Base-by-base conservation (phyloP, 2,329 filamentous ascomycete species). In the Diaporthe vexans region DNA sequence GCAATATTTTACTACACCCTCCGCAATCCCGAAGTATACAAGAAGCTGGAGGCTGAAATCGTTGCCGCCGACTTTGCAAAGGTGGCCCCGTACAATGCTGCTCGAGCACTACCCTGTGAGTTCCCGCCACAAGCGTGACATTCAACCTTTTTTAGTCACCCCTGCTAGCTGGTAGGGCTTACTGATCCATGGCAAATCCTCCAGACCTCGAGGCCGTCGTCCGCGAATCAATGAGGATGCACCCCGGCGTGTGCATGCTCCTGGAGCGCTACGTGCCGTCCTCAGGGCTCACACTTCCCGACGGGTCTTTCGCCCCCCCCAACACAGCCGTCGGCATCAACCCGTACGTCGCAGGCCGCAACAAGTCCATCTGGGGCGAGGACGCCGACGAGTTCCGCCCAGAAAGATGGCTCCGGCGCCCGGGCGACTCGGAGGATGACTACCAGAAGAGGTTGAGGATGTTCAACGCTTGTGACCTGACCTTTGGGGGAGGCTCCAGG, bases 231-330 rank as follows among this genome's bases (percentile, higher is more conserved):
- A 80, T 87, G 76, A 84, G 88, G 4, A 79, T 89, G 15, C 86
- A 89, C 76, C 87, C 88, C 0, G 83, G 82, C 2, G 81, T 89
- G 3, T 85, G 83, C 13, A 83, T 89, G 76, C 78, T 85, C 5
- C 81, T 90, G 21, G 87, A 90, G 78, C 86, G 89, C 1, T 79
- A 86, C 24, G 88, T 89, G 0, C 88, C 88, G 0, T 58, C 77
- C 0, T 79, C 77, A 7, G 85, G 86, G 0, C 77, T 85, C 9
- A 78, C 76, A 0, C 81, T 86, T 4, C 81, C 82, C 1, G 81
- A 84, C 63, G 83, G 84, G 4, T 78, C 78, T 4, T 69, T 68
- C 51, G 6, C 73, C 17, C 73, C 73, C 0, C 54, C 63, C 3
- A 67, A 63, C 1, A 73, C 72, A 7, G 59, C 58, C 46, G 56